Base-by-base conservation (phyloP, 2,329 filamentous ascomycete genomes). In the Aspergillus sp. region DNA sequence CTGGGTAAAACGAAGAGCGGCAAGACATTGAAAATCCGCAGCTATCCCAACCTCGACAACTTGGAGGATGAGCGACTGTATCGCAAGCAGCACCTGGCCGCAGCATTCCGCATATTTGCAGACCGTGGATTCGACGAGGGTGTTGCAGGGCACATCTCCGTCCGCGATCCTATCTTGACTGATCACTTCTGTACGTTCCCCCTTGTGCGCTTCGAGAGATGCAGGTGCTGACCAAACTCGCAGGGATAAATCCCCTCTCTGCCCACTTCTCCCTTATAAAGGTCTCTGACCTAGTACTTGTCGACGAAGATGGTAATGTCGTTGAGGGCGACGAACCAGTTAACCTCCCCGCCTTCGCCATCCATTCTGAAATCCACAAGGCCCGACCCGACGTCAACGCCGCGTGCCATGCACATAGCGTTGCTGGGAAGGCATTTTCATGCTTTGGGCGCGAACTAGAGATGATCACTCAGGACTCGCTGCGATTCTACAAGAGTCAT, bases 401-500 rank as follows among this genome's bases (percentile, higher is more conserved):
- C 44, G 77, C 77, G 1, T 77, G 75, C 46, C 79, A 82, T 58
- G 72, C 72, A 3, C 79, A 82, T 64, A 75, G 70, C 2, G 73
- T 78, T n/a, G 74, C 79, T 56, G 79, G 79, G 4, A 70, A 77
- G 44, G 74, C 77, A 0, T 81, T 75, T 69, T 78, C 75, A 51
- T 67, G 72, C 2, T 71, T 81, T 30, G 78, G 73, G 4, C 67
- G 73, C 3, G 74, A 73, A 11, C 64, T 81, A 17, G 77, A 81
- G 42, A 78, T 75, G 49, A 62, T 79, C 33, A 79, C 73, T 8
- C 79, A 81, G 52, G 69, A 70, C 70, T 82, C 87, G 3, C 84
- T 83, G 66, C 85, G 84, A 64, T 82, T 91, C 61, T 83, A 89
- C 70, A 80, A 85, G 17, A 82, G 47, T 4, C 61, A 65, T 9